A percentile compares a stretch with the other conserved stretches of the same genome.
Evolutionary conservation across 2,329 filamentous ascomycete genomes (phyloP).

Genomic region (Elsinoe perseae): DNA sequence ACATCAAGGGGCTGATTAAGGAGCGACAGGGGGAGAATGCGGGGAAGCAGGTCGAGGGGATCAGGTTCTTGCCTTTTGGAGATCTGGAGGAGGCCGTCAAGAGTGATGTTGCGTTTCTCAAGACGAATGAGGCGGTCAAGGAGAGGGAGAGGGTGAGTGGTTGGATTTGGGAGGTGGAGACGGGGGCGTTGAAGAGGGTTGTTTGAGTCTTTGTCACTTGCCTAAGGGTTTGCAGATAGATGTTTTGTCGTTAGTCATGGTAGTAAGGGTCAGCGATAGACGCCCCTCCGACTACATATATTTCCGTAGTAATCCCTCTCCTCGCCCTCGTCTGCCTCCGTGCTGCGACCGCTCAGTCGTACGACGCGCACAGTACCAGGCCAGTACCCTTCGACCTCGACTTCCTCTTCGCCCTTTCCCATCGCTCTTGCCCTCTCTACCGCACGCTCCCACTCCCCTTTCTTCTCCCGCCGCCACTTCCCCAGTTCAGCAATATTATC

Average conservation of each 20-base stretch:
- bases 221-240: no score
- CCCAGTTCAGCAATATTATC: conserved; percentile 50
- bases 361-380: conserved; percentile 52
- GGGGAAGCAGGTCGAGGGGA: not conserved
- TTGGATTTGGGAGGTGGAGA: conserved; percentile 73
- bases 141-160: conserved; percentile 56
- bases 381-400: conserved; percentile 50
- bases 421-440: conserved; percentile 15
- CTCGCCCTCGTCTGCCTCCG: conserved; percentile 24
- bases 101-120: conserved; percentile 59
- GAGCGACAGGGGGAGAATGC: not conserved
- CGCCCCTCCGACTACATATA: conserved; percentile 24
- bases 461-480: conserved; percentile 47
- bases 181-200: conserved; percentile 52
- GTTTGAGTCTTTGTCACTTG: conserved; percentile 26
- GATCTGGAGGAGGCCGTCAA: conserved; percentile 57
- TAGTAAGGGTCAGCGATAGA: conserved; percentile 24
- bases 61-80: conserved; percentile 60
- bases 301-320: conserved; percentile 30
- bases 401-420: conserved; percentile 28
- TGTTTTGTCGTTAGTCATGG: no score
- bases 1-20: conserved; percentile 2
- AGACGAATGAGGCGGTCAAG: conserved; percentile 51
- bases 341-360: conserved; percentile 29
- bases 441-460: conserved; percentile 39